phyloP scores from a whole-genome alignment of 1,284 basidiomycete genomes.

The Vanrija humicola region DNA sequence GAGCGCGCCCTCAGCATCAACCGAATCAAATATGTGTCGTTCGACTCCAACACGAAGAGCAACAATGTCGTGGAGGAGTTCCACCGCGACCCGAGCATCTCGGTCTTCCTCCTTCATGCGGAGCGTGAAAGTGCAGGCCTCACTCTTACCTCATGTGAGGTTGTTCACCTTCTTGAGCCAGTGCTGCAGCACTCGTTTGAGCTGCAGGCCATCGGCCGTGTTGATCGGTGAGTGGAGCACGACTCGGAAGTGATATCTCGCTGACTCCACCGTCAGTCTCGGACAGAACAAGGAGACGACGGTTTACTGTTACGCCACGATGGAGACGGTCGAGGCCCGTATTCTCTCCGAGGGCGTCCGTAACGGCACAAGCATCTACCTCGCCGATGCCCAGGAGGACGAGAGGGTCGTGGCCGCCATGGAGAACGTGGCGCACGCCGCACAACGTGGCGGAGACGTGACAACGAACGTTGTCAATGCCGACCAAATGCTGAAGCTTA shows the following conservation, averaged over 20 bases:
- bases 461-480: conserved; percentile 26
- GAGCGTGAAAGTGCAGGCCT: conserved; percentile 47
- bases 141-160: conserved; percentile 45
- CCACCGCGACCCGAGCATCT: conserved; percentile 35
- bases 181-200: conserved; percentile 48
- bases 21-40: conserved; percentile 34
- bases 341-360: conserved; percentile 42
- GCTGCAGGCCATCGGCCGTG: conserved; percentile 37
- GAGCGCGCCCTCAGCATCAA: conserved; percentile 39
- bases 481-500: neutral
- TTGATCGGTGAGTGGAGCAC: conserved; percentile 6
- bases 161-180: conserved; percentile 49
- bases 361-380: conserved; percentile 45
- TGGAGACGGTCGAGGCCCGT: conserved; percentile 44
- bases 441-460: conserved; percentile 42
- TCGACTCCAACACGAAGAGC: conserved; percentile 26
- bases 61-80: conserved; percentile 43
- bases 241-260: neutral
- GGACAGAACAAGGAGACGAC: conserved; percentile 43
- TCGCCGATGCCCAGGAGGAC: conserved; percentile 30
- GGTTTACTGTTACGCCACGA: conserved; percentile 47
- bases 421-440: conserved; percentile 40
- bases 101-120: conserved; percentile 47
- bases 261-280: conserved; percentile 1
- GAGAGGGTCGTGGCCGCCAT: conserved; percentile 26